phyloP scores from a whole-genome alignment of 805 yeast species.

The Isabelozyma pseudorhagii region DNA sequence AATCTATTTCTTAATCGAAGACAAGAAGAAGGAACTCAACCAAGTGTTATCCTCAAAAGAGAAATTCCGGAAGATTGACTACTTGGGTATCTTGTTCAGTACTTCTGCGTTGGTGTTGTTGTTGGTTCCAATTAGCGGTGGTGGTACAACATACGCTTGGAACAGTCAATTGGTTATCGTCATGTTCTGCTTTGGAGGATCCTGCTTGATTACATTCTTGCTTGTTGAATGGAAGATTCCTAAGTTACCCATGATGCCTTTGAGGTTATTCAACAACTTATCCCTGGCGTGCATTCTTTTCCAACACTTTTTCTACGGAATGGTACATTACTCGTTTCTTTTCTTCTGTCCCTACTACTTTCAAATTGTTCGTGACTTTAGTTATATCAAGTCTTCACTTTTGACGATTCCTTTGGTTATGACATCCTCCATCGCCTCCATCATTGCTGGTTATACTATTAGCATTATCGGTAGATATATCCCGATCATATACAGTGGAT shows the following conservation, averaged over 20 bases:
- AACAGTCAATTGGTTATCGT: slow-evolving; percentile 9
- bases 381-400: slow-evolving; percentile 16
- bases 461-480: slow-evolving; percentile 40
- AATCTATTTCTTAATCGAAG: slow-evolving; percentile 27
- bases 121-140: slow-evolving; percentile 12
- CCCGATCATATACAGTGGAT: slow-evolving; percentile 30
- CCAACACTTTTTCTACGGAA: slow-evolving; percentile 25
- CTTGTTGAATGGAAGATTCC: slow-evolving; percentile 27
- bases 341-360: slow-evolving; percentile 23
- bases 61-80: slow-evolving; percentile 10
- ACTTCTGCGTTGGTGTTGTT: slow-evolving; percentile 8
- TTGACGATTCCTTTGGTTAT: slow-evolving; percentile 23
- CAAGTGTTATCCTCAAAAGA: slow-evolving; percentile 20
- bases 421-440: slow-evolving; percentile 38
- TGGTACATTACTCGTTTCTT: slow-evolving; percentile 20
- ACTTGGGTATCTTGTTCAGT: slow-evolving; percentile 9
- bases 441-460: slow-evolving; percentile 43
- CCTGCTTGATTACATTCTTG: slow-evolving; percentile 16
- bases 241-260: slow-evolving; percentile 31
- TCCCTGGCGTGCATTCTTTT: slow-evolving; percentile 17
- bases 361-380: slow-evolving; percentile 19
- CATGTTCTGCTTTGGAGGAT: slow-evolving; percentile 15
- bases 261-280: slow-evolving; percentile 16
- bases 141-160: slow-evolving; percentile 13
- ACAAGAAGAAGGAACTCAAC: slow-evolving; percentile 20